Percentiles rank a stretch among this genome's conserved stretches.
These are phyloP conservation scores for Cladosporium sp. DNA, from an alignment of 2,329 filamentous ascomycete genomes.

Conservation along the genomic window DNA sequence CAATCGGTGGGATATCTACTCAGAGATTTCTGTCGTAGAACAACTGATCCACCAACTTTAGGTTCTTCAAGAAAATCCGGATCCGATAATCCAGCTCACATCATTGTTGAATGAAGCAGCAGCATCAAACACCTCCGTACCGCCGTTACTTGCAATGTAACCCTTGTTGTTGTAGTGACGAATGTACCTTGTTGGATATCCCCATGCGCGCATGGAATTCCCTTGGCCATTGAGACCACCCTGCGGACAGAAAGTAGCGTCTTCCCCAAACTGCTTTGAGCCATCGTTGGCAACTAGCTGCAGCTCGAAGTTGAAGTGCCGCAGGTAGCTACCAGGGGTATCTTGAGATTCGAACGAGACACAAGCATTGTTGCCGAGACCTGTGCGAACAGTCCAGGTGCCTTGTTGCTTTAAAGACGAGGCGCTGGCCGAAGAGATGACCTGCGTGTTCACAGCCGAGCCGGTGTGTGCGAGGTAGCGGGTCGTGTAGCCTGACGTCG, in stretches of 20 bases:
- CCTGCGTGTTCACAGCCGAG: slow-evolving; percentile 51
- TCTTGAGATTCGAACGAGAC: slow-evolving; percentile 59
- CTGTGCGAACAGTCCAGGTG: slow-evolving; percentile 52
- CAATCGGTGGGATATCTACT: too few relatives aligned
- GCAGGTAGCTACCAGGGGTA: slow-evolving; percentile 54
- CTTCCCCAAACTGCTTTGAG: slow-evolving; percentile 54
- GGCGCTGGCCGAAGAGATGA: slow-evolving; percentile 49
- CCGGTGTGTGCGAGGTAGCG: slow-evolving; percentile 54
- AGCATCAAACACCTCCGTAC: slow-evolving; percentile 52
- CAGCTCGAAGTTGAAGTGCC: slow-evolving; percentile 54
- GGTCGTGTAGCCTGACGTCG: slow-evolving; percentile 51
- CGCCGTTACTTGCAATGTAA: slow-evolving; percentile 53
- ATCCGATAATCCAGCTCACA: slow-evolving; percentile 47
- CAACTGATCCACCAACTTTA: too few relatives aligned
- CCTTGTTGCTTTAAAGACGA: slow-evolving; percentile 49
- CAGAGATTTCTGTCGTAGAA: too few relatives aligned
- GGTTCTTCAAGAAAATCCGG: too few relatives aligned
- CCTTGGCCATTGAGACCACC: slow-evolving; percentile 49
- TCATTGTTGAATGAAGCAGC: slow-evolving; percentile 50
- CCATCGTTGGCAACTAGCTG: slow-evolving; percentile 49
- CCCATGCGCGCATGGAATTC: slow-evolving; percentile 54
- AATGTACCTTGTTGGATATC: slow-evolving; percentile 56
- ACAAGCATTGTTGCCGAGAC: slow-evolving; percentile 55
- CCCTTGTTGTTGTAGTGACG: slow-evolving; percentile 49
- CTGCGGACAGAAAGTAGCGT: slow-evolving; percentile 60